Evolutionary conservation across 2,329 filamentous ascomycete species (phyloP).

Genomic region (Arthrobotrys musiformis): DNA sequence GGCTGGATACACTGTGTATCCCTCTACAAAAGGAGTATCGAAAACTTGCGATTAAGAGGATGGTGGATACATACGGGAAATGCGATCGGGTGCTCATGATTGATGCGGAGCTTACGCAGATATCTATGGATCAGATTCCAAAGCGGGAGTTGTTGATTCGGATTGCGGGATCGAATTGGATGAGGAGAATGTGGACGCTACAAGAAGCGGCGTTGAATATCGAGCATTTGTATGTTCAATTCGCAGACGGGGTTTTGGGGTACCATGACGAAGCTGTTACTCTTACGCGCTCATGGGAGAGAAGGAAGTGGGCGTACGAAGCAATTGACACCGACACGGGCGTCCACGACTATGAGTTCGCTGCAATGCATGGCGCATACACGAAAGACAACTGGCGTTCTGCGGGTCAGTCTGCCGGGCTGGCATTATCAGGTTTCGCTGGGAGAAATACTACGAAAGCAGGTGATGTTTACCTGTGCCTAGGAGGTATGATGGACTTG

Average conservation of each 20-base stretch:
- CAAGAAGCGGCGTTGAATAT: constrained; percentile 56
- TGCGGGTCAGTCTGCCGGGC: constrained; percentile 12
- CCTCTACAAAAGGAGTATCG: constrained; percentile 39
- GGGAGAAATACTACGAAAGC: constrained; percentile 36
- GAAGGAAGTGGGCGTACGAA: constrained; percentile 33
- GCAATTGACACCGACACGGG: constrained; percentile 26
- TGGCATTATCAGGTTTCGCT: constrained; percentile 35
- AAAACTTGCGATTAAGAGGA: constrained; percentile 50
- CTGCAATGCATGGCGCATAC: constrained; percentile 12
- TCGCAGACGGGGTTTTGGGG: constrained; percentile 35
- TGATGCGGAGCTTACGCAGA: constrained; percentile 50
- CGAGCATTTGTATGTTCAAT: constrained; percentile 35
- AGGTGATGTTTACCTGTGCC: constrained; percentile 37
- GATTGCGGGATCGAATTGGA: constrained; percentile 55
- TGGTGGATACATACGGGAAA: constrained; percentile 52
- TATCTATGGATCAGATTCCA: constrained; percentile 37
- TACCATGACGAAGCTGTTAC: not conserved
- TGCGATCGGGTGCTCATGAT: constrained; percentile 54
- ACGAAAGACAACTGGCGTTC: constrained; percentile 6
- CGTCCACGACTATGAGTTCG: constrained; percentile 26
- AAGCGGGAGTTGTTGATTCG: constrained; percentile 45
- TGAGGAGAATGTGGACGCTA: constrained; percentile 56
- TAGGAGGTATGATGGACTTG: constrained; percentile 32
- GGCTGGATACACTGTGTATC: constrained; percentile 56
- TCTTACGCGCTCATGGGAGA: constrained; percentile 31